phyloP scores from a whole-genome alignment of 2,329 filamentous ascomycete genomes.

The Botrytis fragariae region DNA sequence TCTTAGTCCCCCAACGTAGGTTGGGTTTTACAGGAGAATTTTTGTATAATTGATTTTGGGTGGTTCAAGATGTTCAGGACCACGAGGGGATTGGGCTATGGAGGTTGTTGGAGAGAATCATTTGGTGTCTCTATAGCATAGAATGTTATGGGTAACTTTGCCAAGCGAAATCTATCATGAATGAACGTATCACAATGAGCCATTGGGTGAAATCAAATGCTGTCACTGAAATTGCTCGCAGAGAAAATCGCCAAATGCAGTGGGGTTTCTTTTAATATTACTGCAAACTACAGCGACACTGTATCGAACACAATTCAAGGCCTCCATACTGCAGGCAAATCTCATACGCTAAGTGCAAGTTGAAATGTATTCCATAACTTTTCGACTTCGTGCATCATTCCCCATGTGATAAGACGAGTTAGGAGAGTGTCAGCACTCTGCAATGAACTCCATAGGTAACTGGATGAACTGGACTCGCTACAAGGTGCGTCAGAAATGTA shows the following conservation, averaged over 20 bases:
- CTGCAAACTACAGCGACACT: neutral
- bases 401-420: no score
- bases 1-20: slow-evolving; percentile 40
- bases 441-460: no score
- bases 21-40: slow-evolving; percentile 36
- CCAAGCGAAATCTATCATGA: neutral
- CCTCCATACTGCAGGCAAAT: neutral
- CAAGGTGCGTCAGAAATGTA: neutral
- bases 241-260: neutral
- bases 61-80: neutral
- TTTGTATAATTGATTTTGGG: slow-evolving; percentile 16
- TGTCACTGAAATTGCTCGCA: neutral
- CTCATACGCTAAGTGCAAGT: neutral
- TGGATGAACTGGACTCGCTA: neutral
- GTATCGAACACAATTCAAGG: neutral
- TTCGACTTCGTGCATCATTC: no score
- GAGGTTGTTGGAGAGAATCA: neutral
- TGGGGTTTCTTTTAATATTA: neutral
- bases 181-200: neutral
- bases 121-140: neutral
- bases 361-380: neutral
- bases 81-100: neutral
- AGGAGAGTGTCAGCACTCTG: no score
- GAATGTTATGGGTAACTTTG: neutral
- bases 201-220: neutral